Percentiles rank a stretch among this genome's conserved stretches.
These are phyloP conservation scores for Penicillium brevicompactum DNA, from an alignment of 2,329 filamentous ascomycete species.

Conservation along the genomic window DNA sequence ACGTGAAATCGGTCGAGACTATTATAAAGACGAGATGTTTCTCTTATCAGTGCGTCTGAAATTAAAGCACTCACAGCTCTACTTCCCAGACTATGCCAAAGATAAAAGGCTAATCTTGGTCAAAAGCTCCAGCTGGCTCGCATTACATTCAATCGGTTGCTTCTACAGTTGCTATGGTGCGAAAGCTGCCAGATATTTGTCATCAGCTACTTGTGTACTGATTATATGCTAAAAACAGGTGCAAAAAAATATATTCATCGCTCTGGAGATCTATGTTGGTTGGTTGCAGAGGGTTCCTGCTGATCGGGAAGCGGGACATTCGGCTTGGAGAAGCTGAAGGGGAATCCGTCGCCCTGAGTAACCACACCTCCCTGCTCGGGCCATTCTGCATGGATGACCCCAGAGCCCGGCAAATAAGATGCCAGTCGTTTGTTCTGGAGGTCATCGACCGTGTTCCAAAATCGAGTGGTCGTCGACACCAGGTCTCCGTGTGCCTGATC, in stretches of 20 bases:
- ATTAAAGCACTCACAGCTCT: neutral
- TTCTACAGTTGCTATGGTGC: neutral
- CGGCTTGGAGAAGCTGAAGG: neutral
- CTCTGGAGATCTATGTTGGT: neutral
- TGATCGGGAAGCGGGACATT: neutral
- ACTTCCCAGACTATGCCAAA: neutral
- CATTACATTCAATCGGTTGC: too few species aligned
- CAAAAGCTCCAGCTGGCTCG: too few species aligned
- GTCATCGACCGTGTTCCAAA: neutral
- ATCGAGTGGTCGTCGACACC: conserved; percentile 4
- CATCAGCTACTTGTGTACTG: neutral
- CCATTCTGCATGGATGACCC: neutral
- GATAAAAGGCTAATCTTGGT: too few species aligned
- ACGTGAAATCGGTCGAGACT: neutral
- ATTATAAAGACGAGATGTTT: neutral
- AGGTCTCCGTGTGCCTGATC: conserved; percentile 6
- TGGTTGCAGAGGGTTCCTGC: too few species aligned
- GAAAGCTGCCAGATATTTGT: neutral
- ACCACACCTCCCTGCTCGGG: neutral
- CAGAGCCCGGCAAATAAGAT: neutral
- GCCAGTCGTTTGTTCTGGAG: conserved; percentile 3
- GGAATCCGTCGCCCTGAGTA: neutral
- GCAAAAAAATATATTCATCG: neutral
- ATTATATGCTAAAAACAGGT: neutral
- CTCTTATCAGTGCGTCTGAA: neutral